Conservation (phyloP, 164 flowering plant species). For the Akebia trifoliata region DNA sequence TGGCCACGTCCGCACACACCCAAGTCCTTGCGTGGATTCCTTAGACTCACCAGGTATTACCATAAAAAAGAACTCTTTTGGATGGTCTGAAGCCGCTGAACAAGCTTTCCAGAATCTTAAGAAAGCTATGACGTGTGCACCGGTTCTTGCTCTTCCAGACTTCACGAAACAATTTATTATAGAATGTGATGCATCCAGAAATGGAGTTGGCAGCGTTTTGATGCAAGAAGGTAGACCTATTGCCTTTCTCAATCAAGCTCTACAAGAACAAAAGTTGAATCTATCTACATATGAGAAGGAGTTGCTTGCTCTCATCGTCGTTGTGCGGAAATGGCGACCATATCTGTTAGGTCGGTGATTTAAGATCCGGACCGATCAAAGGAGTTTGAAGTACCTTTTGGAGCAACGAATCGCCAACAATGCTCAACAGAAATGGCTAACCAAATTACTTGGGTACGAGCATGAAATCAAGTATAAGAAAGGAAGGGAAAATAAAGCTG, state of each 20-base stretch:
- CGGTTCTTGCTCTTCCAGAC: not conserved
- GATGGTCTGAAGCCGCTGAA: not conserved
- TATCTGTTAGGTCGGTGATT: not conserved
- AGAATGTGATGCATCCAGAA: not conserved
- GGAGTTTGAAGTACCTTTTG: not conserved
- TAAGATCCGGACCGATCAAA: not conserved
- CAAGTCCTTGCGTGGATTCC: not conserved
- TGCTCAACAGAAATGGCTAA: too few species aligned
- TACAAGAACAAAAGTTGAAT: too few species aligned
- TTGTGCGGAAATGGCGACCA: not conserved
- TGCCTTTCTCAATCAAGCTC: not conserved
- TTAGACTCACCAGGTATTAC: not conserved
- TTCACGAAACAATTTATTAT: not conserved
- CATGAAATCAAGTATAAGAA: too few species aligned
- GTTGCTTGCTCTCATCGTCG: not conserved
- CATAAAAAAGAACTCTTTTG: not conserved
- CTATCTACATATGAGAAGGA: not conserved
- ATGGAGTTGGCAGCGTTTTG: conserved; percentile 6
- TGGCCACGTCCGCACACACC: not conserved
- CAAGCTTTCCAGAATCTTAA: not conserved
- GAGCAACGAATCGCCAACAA: not conserved
- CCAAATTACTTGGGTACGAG: too few species aligned
- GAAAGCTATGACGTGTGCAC: not conserved
- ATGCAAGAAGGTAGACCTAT: conserved; percentile 1
- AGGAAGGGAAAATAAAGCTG: too few species aligned